Evolutionary conservation across 805 yeast species (phyloP), one percentile per base, ranked within the genome.

Genomic region (Suhomyces pyralidae): DNA sequence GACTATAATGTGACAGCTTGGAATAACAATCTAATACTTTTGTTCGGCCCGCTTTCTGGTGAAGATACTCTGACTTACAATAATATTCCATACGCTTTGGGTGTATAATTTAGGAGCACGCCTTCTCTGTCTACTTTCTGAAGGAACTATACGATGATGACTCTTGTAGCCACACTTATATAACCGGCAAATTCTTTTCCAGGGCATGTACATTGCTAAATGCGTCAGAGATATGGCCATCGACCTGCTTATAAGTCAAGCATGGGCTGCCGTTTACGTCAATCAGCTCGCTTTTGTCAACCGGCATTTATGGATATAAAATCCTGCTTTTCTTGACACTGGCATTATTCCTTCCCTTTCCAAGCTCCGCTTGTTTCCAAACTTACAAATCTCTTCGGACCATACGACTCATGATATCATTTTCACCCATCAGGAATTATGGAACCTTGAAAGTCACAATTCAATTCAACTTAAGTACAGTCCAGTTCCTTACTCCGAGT

Each of bases 201-300:
- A 93, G 45, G 94, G 85, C 25, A 78, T 84, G 24, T 92, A 87
- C 61, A 81, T 78, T 53, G 76, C 81, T 36, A 86, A 85, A 67
- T 85, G 81, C 64, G 50, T 67, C 0, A 90, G 90, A 24, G 63
- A 60, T 2, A 61, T 78, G 55, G 55, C 55, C 25, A 59, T 69
- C 2, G 56, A 74, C 46, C 70, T 68, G 2, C 53, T 76, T 17
- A 20, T 20, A 3, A 5, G 3, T 45, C 15, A 19, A 4, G 1
- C 3, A 2, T 8, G 5, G 22, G 22, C 22, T 38, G 26, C 48
- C 5, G 7, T 45, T 12, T 3, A 15, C 10, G 3, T 45, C 9
- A 9, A 30, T 28, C 4, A 5, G 8, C 12, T 45, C n/a, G 7
- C 3, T 7, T 30, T 17, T 19, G 48, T 40, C 19, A 19, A 45